phyloP scores from a whole-genome alignment of 148 eudicot species.

The Camellia sinensis region DNA sequence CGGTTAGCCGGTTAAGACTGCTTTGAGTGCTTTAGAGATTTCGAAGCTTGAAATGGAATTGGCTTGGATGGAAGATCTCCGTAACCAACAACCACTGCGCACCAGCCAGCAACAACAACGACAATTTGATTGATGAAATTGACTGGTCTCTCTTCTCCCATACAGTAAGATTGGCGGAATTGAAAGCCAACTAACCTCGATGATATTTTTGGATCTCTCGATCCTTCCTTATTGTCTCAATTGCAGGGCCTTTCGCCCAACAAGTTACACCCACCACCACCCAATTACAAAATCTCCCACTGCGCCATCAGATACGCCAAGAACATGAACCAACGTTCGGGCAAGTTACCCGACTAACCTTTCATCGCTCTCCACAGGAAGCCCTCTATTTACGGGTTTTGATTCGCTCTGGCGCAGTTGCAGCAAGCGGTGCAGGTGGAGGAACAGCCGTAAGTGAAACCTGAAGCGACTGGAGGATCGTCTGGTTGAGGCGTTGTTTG shows the following conservation, averaged over 20 bases:
- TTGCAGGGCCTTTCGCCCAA: constrained; percentile 31
- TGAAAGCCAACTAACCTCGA: constrained; percentile 52
- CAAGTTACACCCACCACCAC: constrained; percentile 9
- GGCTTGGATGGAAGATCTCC: constrained; percentile 39
- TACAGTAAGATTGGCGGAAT: constrained; percentile 30
- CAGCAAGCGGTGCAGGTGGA: constrained; percentile 66
- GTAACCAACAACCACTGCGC: constrained; percentile 45
- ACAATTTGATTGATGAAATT: constrained; percentile 46
- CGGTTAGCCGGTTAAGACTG: constrained; percentile 76
- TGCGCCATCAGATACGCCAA: constrained; percentile 27
- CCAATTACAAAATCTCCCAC: constrained; percentile 31
- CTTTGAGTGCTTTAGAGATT: constrained; percentile 73
- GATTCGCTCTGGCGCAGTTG: constrained; percentile 60
- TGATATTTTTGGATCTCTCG: constrained; percentile 39
- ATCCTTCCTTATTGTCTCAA: constrained; percentile 31
- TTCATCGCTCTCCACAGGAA: constrained; percentile 44
- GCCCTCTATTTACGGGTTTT: constrained; percentile 41
- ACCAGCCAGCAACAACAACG: no score
- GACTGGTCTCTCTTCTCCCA: constrained; percentile 34
- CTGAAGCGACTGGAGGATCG: no score
- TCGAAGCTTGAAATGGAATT: constrained; percentile 65
- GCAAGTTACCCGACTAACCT: constrained; percentile 43
- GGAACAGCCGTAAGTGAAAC: no score
- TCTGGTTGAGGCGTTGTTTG: no score
- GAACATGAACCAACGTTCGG: constrained; percentile 41